Base-by-base conservation (phyloP, 2,329 filamentous ascomycete species). In the Xylaria sp. region DNA sequence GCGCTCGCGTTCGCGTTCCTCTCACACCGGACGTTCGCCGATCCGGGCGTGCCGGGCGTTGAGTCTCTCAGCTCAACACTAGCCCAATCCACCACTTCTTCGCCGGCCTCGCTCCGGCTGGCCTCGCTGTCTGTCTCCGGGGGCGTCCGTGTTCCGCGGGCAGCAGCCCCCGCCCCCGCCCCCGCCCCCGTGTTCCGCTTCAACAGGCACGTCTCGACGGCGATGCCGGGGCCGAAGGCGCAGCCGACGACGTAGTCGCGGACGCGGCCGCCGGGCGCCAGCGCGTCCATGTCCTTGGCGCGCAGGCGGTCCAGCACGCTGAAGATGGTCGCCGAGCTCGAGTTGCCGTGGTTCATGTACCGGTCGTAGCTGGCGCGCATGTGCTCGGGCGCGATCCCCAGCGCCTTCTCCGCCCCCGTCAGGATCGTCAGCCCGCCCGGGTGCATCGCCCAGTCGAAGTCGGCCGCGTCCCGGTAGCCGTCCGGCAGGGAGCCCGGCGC, bases 381-480 rank as follows among this genome's bases (percentile, higher is more conserved):
- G 60, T 89, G 86, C 62, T 87, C 82, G 0, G 84, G 72, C 0
- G 76, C 77, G 43, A 90, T 78, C 5, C 72, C 68, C 75, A 90
- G 77, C 1, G 74, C 76, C 39, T 74, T 74, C 67, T 89, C 82
- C 0, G 87, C 83, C 0, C 85, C 85, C 0, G 83, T 78, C 2
- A 90, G 73, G 39, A 90, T 88, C 1, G 85, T 84, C 0, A 84
- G 77, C 17, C 87, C 87, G 4, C 87, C 87, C 0, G 87, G 87
- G 62, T 90, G 87, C 66, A 90, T 80, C 1, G 86, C 87, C 87
- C 87, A 90, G 73, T 90, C 87, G 60, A 88, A 89, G 54, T 87
- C 82, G 0, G 75, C 68, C 0, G 86, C 74, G 0, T 67, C 59
- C n/a, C 69, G 65, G 62, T 79, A 80, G 7, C 69, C 63, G 4